These are phyloP conservation scores for Globisporangium mamillatum DNA, from an alignment of 352 stramenopile genomes.

Conservation along the genomic window DNA sequence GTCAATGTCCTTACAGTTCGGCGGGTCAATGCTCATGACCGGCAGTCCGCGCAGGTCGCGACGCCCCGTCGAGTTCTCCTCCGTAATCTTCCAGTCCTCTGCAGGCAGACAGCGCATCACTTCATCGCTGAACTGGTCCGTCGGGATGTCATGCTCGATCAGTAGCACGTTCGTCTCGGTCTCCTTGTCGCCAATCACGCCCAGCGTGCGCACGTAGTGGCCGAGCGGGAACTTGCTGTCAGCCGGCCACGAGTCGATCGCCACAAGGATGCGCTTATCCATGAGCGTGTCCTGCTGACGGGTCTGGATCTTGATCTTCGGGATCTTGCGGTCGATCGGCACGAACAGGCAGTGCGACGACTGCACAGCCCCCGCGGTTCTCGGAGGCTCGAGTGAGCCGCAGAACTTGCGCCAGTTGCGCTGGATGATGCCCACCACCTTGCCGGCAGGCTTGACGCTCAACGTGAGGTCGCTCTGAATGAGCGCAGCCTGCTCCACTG, in stretches of 20 bases:
- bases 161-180: conserved; percentile 96
- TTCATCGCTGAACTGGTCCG: conserved; percentile 75
- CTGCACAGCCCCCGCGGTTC: conserved; percentile 33
- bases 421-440: conserved; percentile 91
- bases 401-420: conserved; percentile 94
- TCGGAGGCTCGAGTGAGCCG: conserved; percentile 89
- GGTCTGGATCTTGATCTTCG: conserved; percentile 94
- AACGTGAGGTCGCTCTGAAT: conserved; percentile 49
- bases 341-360: conserved; percentile 74
- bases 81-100: conserved; percentile 94
- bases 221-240: conserved; percentile 90
- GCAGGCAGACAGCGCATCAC: conserved; percentile 92
- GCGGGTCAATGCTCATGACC: conserved; percentile 91
- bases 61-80: conserved; percentile 89
- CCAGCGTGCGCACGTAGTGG: conserved; percentile 96
- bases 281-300: conserved; percentile 89
- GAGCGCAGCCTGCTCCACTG: conserved; percentile 55
- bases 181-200: conserved; percentile 95
- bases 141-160: conserved; percentile 96
- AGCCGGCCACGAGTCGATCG: conserved; percentile 93
- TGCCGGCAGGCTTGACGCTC: conserved; percentile 65
- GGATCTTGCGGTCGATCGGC: conserved; percentile 87
- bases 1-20: conserved; percentile 97
- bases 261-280: conserved; percentile 93
- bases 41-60: conserved; percentile 91